Percentiles rank a stretch among this genome's conserved stretches.
phyloP scores from a whole-genome alignment of 2,329 filamentous ascomycete genomes.

The Pseudocercospora fijiensis region DNA sequence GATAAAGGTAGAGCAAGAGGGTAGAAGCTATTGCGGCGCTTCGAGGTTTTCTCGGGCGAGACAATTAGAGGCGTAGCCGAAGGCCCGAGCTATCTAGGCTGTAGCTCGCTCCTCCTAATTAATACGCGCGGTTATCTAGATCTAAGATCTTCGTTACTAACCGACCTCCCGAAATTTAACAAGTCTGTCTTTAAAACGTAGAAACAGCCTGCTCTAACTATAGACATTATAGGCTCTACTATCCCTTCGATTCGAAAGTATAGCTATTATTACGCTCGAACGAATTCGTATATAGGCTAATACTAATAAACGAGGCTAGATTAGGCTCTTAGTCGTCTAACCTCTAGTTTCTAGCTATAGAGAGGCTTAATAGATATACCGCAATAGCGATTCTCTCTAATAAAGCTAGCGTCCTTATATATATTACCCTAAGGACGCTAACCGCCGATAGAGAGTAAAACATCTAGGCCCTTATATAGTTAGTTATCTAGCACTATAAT shows the following conservation, averaged over 20 bases:
- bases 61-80: too few species aligned
- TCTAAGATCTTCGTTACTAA: background rate
- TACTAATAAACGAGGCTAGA: too few species aligned
- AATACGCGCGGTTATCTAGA: background rate
- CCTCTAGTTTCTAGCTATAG: background rate
- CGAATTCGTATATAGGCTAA: too few species aligned
- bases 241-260: background rate
- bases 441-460: background rate
- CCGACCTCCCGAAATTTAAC: background rate
- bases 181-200: background rate
- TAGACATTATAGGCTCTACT: background rate
- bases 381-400: background rate
- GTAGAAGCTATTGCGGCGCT: too few species aligned
- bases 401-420: background rate
- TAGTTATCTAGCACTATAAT: background rate
- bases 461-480: background rate
- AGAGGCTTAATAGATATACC: background rate
- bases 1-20: background rate
- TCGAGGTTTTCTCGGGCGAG: too few species aligned
- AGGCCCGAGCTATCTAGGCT: background rate
- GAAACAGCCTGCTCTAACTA: background rate
- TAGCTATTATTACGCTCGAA: background rate
- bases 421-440: background rate
- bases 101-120: background rate
- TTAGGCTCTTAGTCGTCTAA: too few species aligned